Conservation (phyloP, 2,329 filamentous ascomycete genomes). For the Aureobasidium pullulans region DNA sequence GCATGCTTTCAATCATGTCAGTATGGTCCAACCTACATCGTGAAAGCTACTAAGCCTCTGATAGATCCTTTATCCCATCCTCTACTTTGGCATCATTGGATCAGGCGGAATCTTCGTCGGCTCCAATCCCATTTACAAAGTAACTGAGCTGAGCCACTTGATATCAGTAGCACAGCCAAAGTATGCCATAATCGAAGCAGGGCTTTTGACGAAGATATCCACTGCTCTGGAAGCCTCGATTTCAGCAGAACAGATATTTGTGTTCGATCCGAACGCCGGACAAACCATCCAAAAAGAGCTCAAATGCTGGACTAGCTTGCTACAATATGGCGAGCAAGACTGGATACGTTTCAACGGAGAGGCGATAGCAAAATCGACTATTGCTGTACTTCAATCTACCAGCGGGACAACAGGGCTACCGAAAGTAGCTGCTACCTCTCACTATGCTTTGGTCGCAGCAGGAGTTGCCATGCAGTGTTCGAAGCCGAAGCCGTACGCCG, state of each 20-base stretch:
- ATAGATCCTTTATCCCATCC: constrained; percentile 36
- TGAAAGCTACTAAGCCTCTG: neutral
- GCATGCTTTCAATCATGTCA: constrained; percentile 29
- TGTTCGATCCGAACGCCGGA: neutral
- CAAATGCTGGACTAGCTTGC: neutral
- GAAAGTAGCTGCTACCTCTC: constrained; percentile 33
- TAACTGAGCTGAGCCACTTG: constrained; percentile 42
- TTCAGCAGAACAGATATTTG: neutral
- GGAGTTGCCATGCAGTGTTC: neutral
- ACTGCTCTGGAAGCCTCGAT: neutral
- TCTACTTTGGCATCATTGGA: constrained; percentile 44
- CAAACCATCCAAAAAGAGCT: neutral
- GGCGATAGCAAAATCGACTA: constrained; percentile 20
- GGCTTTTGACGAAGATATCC: neutral
- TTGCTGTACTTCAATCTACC: constrained; percentile 26
- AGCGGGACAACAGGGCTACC: constrained; percentile 32
- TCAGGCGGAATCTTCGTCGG: constrained; percentile 44
- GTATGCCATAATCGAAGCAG: constrained; percentile 34
- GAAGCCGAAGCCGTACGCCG: neutral
- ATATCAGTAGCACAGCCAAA: constrained; percentile 37
- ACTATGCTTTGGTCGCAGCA: constrained; percentile 26
- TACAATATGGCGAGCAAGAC: neutral
- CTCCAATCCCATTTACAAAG: constrained; percentile 42
- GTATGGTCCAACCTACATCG: neutral
- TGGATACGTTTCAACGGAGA: constrained; percentile 2